A percentile compares a stretch with the other conserved stretches of the same genome.
Evolutionary conservation across 805 yeast species (phyloP).

Genomic region (Candida qinlingensis): DNA sequence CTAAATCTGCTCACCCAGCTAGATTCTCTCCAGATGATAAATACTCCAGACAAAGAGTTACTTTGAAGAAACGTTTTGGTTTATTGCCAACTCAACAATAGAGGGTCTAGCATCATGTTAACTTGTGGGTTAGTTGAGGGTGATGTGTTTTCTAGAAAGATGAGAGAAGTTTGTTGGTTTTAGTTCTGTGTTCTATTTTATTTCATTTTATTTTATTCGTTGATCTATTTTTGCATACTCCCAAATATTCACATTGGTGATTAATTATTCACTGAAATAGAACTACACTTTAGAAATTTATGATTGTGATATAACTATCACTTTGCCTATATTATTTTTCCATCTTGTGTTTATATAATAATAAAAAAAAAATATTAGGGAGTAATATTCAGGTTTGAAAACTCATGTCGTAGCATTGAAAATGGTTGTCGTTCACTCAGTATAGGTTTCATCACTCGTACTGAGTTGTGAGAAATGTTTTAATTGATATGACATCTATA

Average conservation of each 20-base stretch:
- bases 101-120: not conserved
- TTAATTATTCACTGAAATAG: too few relatives aligned
- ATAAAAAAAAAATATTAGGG: not conserved
- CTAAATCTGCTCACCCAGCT: constrained; percentile 99
- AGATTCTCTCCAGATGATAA: constrained; percentile 99
- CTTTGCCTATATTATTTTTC: not conserved
- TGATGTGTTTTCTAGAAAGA: not conserved
- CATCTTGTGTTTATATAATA: not conserved
- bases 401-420: too few relatives aligned
- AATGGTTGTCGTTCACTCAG: too few relatives aligned
- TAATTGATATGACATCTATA: constrained; percentile 16
- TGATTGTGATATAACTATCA: too few relatives aligned
- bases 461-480: too few relatives aligned
- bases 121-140: not conserved
- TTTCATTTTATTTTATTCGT: too few relatives aligned
- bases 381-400: not conserved
- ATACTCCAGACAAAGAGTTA: constrained; percentile 97
- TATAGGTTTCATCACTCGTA: not conserved
- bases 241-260: too few relatives aligned
- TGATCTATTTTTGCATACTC: too few relatives aligned
- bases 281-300: too few relatives aligned
- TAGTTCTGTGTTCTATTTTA: too few relatives aligned
- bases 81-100: constrained; percentile 78
- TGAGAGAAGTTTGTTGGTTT: too few relatives aligned
- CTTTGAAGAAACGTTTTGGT: constrained; percentile 90